Evolutionary conservation across 2,329 filamentous ascomycete genomes (phyloP).

Genomic region (Sodiomyces alkalinus): DNA sequence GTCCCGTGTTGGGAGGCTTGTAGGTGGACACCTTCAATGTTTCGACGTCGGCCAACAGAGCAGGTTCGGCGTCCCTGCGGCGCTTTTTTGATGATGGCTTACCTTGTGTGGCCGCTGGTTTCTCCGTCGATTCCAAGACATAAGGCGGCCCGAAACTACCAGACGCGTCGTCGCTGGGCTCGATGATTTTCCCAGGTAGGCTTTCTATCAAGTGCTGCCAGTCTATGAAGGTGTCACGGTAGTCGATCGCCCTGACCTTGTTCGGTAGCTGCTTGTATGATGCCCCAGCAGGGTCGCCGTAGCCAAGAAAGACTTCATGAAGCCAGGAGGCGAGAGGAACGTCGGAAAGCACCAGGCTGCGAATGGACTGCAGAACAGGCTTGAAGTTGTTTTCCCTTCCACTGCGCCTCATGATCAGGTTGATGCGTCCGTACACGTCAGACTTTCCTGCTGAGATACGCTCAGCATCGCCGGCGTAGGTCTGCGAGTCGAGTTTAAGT

Average conservation of each 20-base stretch:
- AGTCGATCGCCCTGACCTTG: conserved; percentile 66
- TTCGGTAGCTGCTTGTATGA: conserved; percentile 73
- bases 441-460: conserved; percentile 48
- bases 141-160: conserved; percentile 79
- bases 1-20: conserved; percentile 73
- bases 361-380: conserved; percentile 81
- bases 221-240: conserved; percentile 84
- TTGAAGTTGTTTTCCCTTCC: conserved; percentile 96
- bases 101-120: conserved; percentile 30
- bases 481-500: conserved; percentile 63
- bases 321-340: conserved; percentile 81
- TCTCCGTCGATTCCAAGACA: conserved; percentile 54
- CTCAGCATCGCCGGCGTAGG: conserved; percentile 65
- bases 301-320: conserved; percentile 94
- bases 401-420: conserved; percentile 68
- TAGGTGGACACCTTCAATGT: conserved; percentile 78
- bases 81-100: conserved; percentile 76
- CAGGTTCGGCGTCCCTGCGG: conserved; percentile 59
- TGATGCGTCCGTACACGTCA: conserved; percentile 72
- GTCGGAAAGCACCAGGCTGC: conserved; percentile 69
- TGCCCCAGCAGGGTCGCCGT: conserved; percentile 80
- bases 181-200: conserved; percentile 73
- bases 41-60: conserved; percentile 45
- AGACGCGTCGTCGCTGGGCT: conserved; percentile 56
- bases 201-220: conserved; percentile 91